These are phyloP conservation scores for Cercospora janseana DNA, from an alignment of 2,329 filamentous ascomycete genomes.

Conservation along the genomic window DNA sequence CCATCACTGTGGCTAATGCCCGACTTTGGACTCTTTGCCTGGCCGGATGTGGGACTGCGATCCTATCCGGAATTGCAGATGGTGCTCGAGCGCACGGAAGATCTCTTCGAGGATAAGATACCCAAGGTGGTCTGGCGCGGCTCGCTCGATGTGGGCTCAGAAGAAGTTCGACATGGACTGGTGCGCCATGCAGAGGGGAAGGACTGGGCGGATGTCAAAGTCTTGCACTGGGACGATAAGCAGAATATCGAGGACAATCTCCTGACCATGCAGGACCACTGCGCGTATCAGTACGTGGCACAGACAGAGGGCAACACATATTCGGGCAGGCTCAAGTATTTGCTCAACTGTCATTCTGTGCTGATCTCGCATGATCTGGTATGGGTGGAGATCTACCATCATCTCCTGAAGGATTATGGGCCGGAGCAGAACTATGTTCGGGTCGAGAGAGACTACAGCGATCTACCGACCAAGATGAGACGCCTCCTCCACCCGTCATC, in stretches of 20 bases:
- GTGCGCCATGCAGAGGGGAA: constrained; percentile 34
- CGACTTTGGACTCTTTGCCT: constrained; percentile 53
- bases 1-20: constrained; percentile 53
- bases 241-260: constrained; percentile 27
- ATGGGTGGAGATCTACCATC: constrained; percentile 33
- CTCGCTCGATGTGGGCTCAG: constrained; percentile 29
- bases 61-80: constrained; percentile 23
- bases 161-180: constrained; percentile 35
- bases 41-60: constrained; percentile 46
- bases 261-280: constrained; percentile 31
- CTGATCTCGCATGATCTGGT: constrained; percentile 33
- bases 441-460: constrained; percentile 31
- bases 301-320: constrained; percentile 37
- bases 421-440: constrained; percentile 34
- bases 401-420: constrained; percentile 31
- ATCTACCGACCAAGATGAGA: constrained; percentile 32
- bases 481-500: constrained; percentile 25
- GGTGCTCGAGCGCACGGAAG: constrained; percentile 25
- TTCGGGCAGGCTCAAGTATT: constrained; percentile 35
- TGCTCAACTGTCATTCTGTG: constrained; percentile 37
- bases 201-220: constrained; percentile 40
- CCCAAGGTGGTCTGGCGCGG: constrained; percentile 35
- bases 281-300: constrained; percentile 31
- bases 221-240: constrained; percentile 28
- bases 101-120: constrained; percentile 27